These are phyloP conservation scores for Brassica balearica DNA, from an alignment of 441 rosid species.

Conservation along the genomic window DNA sequence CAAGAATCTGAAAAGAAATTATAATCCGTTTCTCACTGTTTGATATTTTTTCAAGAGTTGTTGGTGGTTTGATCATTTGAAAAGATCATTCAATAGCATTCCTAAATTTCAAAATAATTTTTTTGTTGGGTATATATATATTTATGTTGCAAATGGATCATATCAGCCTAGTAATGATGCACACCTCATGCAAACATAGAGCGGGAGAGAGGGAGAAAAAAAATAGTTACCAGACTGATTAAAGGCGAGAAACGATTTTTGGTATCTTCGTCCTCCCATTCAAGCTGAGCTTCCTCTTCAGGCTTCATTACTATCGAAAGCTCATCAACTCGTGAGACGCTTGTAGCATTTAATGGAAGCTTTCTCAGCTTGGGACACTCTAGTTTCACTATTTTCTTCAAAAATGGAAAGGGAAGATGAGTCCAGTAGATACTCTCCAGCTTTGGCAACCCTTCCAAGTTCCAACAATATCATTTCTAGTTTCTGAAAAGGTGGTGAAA, in stretches of 20 bases:
- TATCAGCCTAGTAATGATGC: neutral
- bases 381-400: neutral
- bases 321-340: neutral
- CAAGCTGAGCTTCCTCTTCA: neutral
- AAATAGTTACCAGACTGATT: neutral
- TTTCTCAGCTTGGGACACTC: constrained; percentile 17
- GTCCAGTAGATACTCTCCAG: constrained; percentile 28
- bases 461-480: neutral
- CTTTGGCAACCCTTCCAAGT: neutral
- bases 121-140: too few species aligned
- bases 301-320: neutral
- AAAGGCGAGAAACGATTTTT: neutral
- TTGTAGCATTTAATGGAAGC: constrained; percentile 37
- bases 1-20: neutral
- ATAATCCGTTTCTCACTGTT: neutral
- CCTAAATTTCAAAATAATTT: too few species aligned
- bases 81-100: neutral
- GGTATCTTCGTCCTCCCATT: constrained; percentile 22
- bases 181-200: neutral
- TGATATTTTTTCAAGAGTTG: too few species aligned
- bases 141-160: neutral
- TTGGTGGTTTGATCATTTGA: neutral
- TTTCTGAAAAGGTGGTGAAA: constrained; percentile 31
- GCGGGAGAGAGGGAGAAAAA: neutral
- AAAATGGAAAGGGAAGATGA: constrained; percentile 16